Conservation (phyloP, 805 yeast species). For the Lipomyces orientalis region DNA sequence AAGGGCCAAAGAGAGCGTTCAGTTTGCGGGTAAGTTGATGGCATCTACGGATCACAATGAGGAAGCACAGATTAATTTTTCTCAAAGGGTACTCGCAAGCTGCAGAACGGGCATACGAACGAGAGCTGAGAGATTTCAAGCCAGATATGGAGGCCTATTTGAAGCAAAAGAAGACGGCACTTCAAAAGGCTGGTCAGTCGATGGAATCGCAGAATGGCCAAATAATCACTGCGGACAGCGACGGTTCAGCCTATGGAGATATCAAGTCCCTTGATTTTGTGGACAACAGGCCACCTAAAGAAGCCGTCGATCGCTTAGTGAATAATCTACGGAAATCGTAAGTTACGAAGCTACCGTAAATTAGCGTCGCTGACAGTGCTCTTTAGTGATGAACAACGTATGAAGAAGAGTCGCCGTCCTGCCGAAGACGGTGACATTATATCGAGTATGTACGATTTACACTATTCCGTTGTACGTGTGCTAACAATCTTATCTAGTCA, state of each 20-base stretch:
- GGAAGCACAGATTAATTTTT: not conserved
- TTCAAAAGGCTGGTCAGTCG: slow-evolving; percentile 40
- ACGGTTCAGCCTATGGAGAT: slow-evolving; percentile 23
- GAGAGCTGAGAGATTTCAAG: slow-evolving; percentile 52
- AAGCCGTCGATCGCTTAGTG: slow-evolving; percentile 44
- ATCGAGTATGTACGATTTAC: slow-evolving; percentile 41
- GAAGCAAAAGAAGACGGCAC: slow-evolving; percentile 45
- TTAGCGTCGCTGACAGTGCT: not conserved
- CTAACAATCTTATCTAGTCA: slow-evolving; percentile 51
- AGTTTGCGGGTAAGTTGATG: slow-evolving; percentile 45
- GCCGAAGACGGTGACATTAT: slow-evolving; percentile 49
- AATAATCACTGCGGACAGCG: slow-evolving; percentile 33
- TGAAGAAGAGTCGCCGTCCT: slow-evolving; percentile 43
- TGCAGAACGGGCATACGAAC: slow-evolving; percentile 66
- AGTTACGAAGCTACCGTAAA: not conserved
- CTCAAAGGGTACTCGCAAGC: slow-evolving; percentile 55
- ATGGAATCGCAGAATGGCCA: slow-evolving; percentile 37
- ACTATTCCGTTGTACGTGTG: not conserved
- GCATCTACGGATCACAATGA: slow-evolving; percentile 23
- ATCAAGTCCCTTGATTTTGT: slow-evolving; percentile 39
- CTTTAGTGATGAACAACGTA: slow-evolving; percentile 48
- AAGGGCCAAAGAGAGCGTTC: slow-evolving; percentile 45
- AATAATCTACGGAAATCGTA: slow-evolving; percentile 41
- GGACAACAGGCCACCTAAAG: slow-evolving; percentile 49
- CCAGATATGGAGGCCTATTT: slow-evolving; percentile 53